Base-by-base conservation (phyloP, 116 monocot genomes). In the Phalaenopsis hybrid region DNA sequence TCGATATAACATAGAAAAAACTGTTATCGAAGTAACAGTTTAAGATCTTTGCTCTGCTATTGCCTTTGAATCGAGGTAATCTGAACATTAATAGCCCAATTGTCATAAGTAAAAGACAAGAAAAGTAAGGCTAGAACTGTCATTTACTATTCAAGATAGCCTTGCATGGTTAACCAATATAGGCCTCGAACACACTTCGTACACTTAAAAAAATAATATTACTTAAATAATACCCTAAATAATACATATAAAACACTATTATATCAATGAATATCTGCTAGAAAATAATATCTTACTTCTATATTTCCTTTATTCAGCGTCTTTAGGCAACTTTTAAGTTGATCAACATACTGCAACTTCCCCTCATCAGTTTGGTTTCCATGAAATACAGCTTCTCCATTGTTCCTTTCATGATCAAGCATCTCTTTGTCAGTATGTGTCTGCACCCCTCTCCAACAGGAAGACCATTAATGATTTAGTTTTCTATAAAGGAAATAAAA, bases 361-460 rank as follows among this genome's bases (percentile, higher is more conserved):
- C 92, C 94, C 83, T 90, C 89, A 76, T 93, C 92, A 51, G 89
- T 82, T 75, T 92, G 97, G 79, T 84, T 97, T 85, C 94, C 97
- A 79, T 89, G 92, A 86, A 97, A 63, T 55, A 91, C 8, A 58
- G 91, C 84, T 80, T 97, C 97, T 86, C 94, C 97, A 57, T 94
- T 97, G 73, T 84, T 87, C 81, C 86, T 90, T 83, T 97, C 97
- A 75, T 91, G 88, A 68, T 92, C 91, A 85, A 86, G 88, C 81
- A 83, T 94, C 84, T 94, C 97, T 90, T 90, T 90, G 86, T 96
- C 94, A 77, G 57, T 90, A 43, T 90, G 83, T 89, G 90, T 86
- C 78, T 89, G 89, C 79, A 81, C 92, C 84, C 94, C 94, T 88
- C 90, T 92, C 94, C 94, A 68, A 65, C 6, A 78, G 0, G 33